Conservation (phyloP, 306 rosid genomes). For the Malus orientalis region DNA sequence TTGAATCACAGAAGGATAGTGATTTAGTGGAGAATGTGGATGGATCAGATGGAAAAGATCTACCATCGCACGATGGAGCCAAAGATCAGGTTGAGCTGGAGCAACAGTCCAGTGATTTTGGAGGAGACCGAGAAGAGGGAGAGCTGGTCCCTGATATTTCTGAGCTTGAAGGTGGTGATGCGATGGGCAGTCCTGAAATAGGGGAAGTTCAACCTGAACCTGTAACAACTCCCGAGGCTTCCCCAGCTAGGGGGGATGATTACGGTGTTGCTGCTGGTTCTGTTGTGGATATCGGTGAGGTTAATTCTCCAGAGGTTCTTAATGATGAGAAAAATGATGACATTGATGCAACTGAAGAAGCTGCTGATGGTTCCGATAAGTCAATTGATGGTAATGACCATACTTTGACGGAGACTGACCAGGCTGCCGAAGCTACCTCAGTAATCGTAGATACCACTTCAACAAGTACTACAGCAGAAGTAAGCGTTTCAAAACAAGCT, state of each 20-base stretch:
- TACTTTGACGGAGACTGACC: slow-evolving; percentile 42
- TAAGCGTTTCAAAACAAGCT: slow-evolving; percentile 27
- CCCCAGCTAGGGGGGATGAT: slow-evolving; percentile 56
- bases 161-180: slow-evolving; percentile 55
- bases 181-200: slow-evolving; percentile 36
- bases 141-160: slow-evolving; percentile 57
- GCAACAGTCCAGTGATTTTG: slow-evolving; percentile 35
- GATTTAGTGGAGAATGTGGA: slow-evolving; percentile 49
- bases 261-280: slow-evolving; percentile 31
- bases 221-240: slow-evolving; percentile 51
- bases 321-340: slow-evolving; percentile 67
- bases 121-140: slow-evolving; percentile 82
- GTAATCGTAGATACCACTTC: slow-evolving; percentile 23
- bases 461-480: slow-evolving; percentile 32
- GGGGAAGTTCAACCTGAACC: slow-evolving; percentile 57
- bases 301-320: slow-evolving; percentile 46
- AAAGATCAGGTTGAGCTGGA: slow-evolving; percentile 58
- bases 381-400: slow-evolving; percentile 48
- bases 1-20: slow-evolving; percentile 41
- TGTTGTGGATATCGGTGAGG: slow-evolving; percentile 46
- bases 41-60: slow-evolving; percentile 38
- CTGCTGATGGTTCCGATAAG: slow-evolving; percentile 66
- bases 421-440: slow-evolving; percentile 37
- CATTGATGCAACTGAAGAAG: slow-evolving; percentile 59
- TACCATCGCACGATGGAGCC: slow-evolving; percentile 45